Conservation (phyloP, 441 rosid genomes). For the Arabidopsis lyrata region DNA sequence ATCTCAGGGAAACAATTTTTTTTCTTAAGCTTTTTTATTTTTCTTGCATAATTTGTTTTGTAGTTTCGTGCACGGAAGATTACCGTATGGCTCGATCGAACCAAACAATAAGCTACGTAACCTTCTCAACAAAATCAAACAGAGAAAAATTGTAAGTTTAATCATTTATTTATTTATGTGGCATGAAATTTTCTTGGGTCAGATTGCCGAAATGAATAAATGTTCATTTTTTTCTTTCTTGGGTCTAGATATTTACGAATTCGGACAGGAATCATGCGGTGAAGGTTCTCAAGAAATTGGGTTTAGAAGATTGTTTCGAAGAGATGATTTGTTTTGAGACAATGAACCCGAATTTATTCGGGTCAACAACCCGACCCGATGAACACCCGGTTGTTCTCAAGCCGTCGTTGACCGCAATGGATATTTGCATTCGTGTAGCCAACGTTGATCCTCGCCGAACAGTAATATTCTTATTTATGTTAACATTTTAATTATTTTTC, state of each 20-base stretch:
- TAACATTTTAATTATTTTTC: neutral
- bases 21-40: neutral
- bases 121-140: slow-evolving; percentile 68
- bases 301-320: slow-evolving; percentile 80
- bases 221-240: neutral
- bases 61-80: slow-evolving; percentile 90
- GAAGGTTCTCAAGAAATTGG: slow-evolving; percentile 58
- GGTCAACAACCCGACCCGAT: slow-evolving; percentile 64
- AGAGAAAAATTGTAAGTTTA: slow-evolving; percentile 69
- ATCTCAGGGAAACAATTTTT: neutral
- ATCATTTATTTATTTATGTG: neutral
- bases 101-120: slow-evolving; percentile 64
- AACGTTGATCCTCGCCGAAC: slow-evolving; percentile 67
- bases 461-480: slow-evolving; percentile 38
- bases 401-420: slow-evolving; percentile 80
- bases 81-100: slow-evolving; percentile 78
- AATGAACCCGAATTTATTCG: slow-evolving; percentile 66
- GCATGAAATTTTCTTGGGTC: neutral
- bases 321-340: slow-evolving; percentile 83
- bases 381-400: slow-evolving; percentile 77
- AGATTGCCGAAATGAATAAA: neutral
- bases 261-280: slow-evolving; percentile 74
- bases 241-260: slow-evolving; percentile 75
- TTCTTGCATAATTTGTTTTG: neutral
- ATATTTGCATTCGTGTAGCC: slow-evolving; percentile 66